Evolutionary conservation across 1,284 basidiomycete species (phyloP).

Genomic region (Rhizoctonia solani): DNA sequence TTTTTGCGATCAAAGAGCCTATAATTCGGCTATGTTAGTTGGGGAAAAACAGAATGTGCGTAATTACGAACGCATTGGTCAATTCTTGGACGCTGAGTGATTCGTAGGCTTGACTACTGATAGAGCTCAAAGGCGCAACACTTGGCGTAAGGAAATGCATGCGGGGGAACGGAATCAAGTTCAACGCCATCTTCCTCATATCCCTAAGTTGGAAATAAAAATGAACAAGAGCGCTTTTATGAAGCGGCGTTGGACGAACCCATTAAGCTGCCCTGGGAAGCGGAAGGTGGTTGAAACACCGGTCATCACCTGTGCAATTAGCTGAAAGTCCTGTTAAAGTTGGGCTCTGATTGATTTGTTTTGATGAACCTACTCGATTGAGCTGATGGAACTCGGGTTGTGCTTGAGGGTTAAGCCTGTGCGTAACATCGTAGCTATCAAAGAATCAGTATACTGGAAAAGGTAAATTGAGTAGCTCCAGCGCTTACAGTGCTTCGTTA

Average conservation of each 20-base stretch:
- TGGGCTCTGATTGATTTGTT: constrained; percentile 33
- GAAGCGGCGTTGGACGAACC: constrained; percentile 51
- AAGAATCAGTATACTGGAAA: not conserved
- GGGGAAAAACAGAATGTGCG: not conserved
- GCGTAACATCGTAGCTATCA: constrained; percentile 77
- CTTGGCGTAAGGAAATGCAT: constrained; percentile 92
- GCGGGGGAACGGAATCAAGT: constrained; percentile 85
- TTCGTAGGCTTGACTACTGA: constrained; percentile 62
- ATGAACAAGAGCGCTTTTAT: not conserved
- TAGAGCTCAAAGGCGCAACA: constrained; percentile 79
- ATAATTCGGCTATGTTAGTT: constrained; percentile 38
- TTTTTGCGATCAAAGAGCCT: constrained; percentile 83
- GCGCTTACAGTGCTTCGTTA: constrained; percentile 83
- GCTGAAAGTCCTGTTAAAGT: constrained; percentile 48
- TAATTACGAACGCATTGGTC: constrained; percentile 44
- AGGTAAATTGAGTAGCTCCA: not conserved
- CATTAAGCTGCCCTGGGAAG: constrained; percentile 93
- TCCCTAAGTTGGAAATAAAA: constrained; percentile 59
- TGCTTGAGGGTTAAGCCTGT: constrained; percentile 73
- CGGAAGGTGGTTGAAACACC: constrained; percentile 88
- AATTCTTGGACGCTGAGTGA: constrained; percentile 66
- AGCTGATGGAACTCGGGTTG: constrained; percentile 74
- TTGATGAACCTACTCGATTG: constrained; percentile 64
- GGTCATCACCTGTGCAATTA: constrained; percentile 85
- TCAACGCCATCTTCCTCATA: constrained; percentile 90